phyloP scores from a whole-genome alignment of 345 rosid genomes.

The Lumnitzera racemosa region DNA sequence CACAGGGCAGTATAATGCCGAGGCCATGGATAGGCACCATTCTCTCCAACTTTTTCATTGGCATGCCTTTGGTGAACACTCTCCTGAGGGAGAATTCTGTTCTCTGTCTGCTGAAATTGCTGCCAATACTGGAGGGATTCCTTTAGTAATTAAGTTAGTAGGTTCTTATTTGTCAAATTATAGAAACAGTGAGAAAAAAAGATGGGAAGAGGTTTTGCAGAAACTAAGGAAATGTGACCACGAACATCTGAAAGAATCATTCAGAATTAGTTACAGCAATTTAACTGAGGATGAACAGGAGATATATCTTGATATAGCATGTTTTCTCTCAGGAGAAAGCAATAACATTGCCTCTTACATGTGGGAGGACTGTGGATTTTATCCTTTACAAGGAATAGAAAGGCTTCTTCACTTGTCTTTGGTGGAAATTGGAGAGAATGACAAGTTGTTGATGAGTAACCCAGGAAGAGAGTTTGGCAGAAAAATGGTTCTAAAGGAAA shows the following conservation, averaged over 20 bases:
- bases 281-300: neutral
- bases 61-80: neutral
- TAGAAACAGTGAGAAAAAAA: neutral
- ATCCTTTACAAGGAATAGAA: neutral
- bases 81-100: neutral
- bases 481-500: neutral
- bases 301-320: constrained; percentile 14
- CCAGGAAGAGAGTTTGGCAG: neutral
- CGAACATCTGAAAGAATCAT: neutral
- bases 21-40: neutral
- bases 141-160: constrained; percentile 4
- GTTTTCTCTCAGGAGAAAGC: neutral
- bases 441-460: constrained; percentile 2
- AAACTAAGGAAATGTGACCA: neutral
- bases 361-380: constrained; percentile 1
- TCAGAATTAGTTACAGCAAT: constrained; percentile 8
- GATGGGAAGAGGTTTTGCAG: neutral
- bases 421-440: neutral
- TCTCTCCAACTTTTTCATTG: neutral
- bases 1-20: neutral
- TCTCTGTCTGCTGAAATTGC: neutral
- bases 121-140: neutral
- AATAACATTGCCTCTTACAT: neutral
- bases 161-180: neutral
- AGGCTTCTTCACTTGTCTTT: neutral